Base-by-base conservation (phyloP, 176 grass and related monocot species). In the Ampelocalamus luodianensis region DNA sequence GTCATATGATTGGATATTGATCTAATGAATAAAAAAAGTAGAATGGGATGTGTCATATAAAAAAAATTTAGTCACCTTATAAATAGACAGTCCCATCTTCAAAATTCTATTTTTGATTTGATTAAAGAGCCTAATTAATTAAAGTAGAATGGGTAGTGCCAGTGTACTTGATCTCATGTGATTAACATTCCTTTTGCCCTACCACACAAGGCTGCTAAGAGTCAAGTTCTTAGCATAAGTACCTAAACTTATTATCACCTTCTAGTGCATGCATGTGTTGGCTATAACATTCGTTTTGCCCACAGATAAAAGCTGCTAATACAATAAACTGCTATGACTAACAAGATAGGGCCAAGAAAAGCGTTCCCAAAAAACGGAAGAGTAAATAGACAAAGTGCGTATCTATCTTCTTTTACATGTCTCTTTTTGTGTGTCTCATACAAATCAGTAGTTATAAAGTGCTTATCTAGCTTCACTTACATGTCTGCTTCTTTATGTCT, bases 401-500 rank as follows among this genome's bases (percentile, higher is more conserved):
- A 22, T 22, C 50, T 13, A 71, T 26, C 70, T 42, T 56, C 22
- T 42, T 55, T 79, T 13, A 1, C 42, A 32, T 89, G 77, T 85
- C 70, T 62, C 43, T 58, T 89, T 76, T 62, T 75, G 77, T 18
- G 10, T 69, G 82, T 85, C 82, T 68, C 50, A 12, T 65, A 42
- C 20, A 75, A 58, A 74, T 85, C 42, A 80, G 24, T 48, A 59
- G 8, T 72, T 58, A 79, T 80, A 89, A 89, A 89, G 87, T 68
- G 82, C 70, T 75, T 50, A 89, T 80, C 76, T 56, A 68, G 76
- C 76, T 85, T 10, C 62, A 79, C 65, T 45, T 58, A 55, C 23
- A 68, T 85, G 87, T 85, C 87, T 38, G 10, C 22, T 75, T 85
- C 62, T 89, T 76, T 24, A 50, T 85, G 82, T 85, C 87, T 75